A percentile compares a stretch with the other conserved stretches of the same genome.
Conservation (phyloP, 768 basidiomycete species). For the Tricholoma bakamatsutake region DNA sequence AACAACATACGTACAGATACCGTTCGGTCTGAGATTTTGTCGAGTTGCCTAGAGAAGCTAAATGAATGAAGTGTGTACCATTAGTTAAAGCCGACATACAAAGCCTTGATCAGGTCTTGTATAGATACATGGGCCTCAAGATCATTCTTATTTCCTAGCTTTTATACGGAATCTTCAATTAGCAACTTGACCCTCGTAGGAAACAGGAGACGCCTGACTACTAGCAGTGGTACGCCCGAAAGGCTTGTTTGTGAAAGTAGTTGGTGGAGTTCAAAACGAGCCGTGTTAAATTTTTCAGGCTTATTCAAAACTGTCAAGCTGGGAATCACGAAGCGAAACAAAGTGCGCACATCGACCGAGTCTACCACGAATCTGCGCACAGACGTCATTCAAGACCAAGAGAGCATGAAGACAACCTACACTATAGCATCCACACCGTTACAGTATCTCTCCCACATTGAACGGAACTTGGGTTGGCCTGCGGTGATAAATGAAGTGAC, state of each 20-base stretch:
- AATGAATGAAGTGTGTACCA: neutral
- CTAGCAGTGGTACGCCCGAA: slow-evolving; percentile 70
- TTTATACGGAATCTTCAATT: neutral
- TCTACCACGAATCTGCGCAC: slow-evolving; percentile 82
- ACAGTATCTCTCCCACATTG: slow-evolving; percentile 95
- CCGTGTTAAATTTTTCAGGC: slow-evolving; percentile 79
- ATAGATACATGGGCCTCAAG: slow-evolving; percentile 69
- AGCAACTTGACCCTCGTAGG: neutral
- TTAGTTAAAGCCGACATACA: slow-evolving; percentile 41
- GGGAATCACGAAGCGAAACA: neutral
- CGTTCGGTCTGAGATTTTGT: slow-evolving; percentile 72
- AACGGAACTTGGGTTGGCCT: slow-evolving; percentile 91
- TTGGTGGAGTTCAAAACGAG: slow-evolving; percentile 79
- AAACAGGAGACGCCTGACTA: slow-evolving; percentile 43
- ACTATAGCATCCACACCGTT: slow-evolving; percentile 89
- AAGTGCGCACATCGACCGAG: slow-evolving; percentile 66
- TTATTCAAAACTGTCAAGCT: slow-evolving; percentile 21
- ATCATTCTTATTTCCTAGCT: slow-evolving; percentile 96
- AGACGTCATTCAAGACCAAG: neutral
- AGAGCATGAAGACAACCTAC: slow-evolving; percentile 36
- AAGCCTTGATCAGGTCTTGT: slow-evolving; percentile 73
- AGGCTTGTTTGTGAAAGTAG: slow-evolving; percentile 63
- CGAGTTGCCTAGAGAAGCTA: slow-evolving; percentile 49
- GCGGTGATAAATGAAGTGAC: slow-evolving; percentile 5
- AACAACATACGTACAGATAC: slow-evolving; percentile 66